Evolutionary conservation across 805 yeast genomes (phyloP).

Genomic region (Yarrowia sp.): DNA sequence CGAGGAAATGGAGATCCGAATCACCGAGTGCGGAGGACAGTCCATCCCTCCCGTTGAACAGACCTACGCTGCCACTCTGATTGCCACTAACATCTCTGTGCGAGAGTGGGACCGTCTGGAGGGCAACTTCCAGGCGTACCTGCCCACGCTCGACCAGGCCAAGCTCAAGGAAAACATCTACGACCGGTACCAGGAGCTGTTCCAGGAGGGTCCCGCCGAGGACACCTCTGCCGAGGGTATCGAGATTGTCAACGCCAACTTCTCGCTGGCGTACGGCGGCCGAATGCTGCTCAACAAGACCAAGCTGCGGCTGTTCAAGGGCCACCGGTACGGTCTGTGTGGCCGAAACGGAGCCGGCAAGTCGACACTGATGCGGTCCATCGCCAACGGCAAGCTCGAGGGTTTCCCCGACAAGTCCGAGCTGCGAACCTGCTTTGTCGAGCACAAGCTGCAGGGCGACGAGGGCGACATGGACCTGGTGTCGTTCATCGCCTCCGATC

Average conservation of each 20-base stretch:
- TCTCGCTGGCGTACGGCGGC: slow-evolving; percentile 96
- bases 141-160: slow-evolving; percentile 52
- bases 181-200: slow-evolving; percentile 51
- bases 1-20: slow-evolving; percentile 53
- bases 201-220: slow-evolving; percentile 54
- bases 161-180: slow-evolving; percentile 49
- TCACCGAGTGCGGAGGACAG: slow-evolving; percentile 52
- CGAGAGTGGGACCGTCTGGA: slow-evolving; percentile 51
- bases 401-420: slow-evolving; percentile 93
- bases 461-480: slow-evolving; percentile 92
- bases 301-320: slow-evolving; percentile 82
- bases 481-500: slow-evolving; percentile 85
- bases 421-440: slow-evolving; percentile 93
- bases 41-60: slow-evolving; percentile 49
- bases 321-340: slow-evolving; percentile 96
- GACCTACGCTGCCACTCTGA: slow-evolving; percentile 50
- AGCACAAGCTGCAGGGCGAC: slow-evolving; percentile 93
- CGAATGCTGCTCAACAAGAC: slow-evolving; percentile 96
- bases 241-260: slow-evolving; percentile 91
- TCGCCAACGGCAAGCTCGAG: slow-evolving; percentile 94
- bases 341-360: slow-evolving; percentile 99
- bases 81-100: slow-evolving; percentile 49
- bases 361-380: slow-evolving; percentile 95
- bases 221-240: slow-evolving; percentile 79
- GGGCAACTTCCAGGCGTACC: slow-evolving; percentile 56